Base-by-base conservation (phyloP, 192 early-diverging fungal species). In the Linnemannia zychae region DNA sequence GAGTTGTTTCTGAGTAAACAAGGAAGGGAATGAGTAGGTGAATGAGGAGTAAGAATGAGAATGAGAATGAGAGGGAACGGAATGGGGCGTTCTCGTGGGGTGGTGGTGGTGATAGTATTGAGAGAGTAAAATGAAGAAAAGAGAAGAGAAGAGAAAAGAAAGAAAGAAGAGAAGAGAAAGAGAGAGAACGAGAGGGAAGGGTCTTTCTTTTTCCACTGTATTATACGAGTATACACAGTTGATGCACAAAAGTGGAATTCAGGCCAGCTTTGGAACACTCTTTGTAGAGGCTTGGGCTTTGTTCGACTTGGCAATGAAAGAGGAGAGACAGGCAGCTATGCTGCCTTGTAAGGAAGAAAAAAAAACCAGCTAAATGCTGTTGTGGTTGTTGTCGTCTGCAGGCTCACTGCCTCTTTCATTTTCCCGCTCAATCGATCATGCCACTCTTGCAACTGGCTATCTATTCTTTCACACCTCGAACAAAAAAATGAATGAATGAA, bases 121-220 rank as follows among this genome's bases (percentile, higher is more conserved):
- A n/a, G 71, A 37, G 34, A 46, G 37, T 44, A 44, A 46, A 24
- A 9, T 37, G 7, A 20, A 28, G 46, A 71, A 46, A 71, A 9
- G 40, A 31, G 50, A 36, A 50, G 36, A 16, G 0, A 73, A 53
- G 22, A 33, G 49, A 37, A 73, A 15, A 57, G 49, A 57, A 50
- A 34, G 20, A 17, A 53, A 72, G 40, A 47, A 34, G 33, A 28
- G 48, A 50, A 50, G 46, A 72, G 31, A 16, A 33, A 31, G 7
- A 34, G 44, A 50, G 24, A 17, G 7, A 34, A 57, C 12, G 24
- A 40, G 69, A 46, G 47, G n/a, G 48, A 44, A 40, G 70, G 70
- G 47, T n/a, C 16, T 47, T 31, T 47, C 38, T 71, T 71, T 71
- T 71, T 71, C n/a, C n/a, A n/a, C n/a, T n/a, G n/a, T n/a, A n/a